phyloP scores from a whole-genome alignment of 768 basidiomycete genomes.

The Rickenella mellea region DNA sequence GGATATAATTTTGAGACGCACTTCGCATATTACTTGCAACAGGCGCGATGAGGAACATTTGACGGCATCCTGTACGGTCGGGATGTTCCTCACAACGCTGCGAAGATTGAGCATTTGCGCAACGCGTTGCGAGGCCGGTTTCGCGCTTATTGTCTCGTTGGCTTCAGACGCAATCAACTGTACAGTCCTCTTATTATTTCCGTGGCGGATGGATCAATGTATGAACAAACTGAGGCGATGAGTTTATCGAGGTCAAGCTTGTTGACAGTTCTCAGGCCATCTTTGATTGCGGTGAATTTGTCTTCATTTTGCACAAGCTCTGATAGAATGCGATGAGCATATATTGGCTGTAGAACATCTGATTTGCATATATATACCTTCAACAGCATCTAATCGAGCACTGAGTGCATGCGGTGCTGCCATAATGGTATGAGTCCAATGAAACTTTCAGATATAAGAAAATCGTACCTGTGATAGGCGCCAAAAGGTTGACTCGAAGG shows the following conservation, averaged over 20 bases:
- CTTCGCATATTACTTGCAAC: constrained; percentile 52
- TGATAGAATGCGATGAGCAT: no score
- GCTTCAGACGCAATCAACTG: constrained; percentile 66
- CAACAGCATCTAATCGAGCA: constrained; percentile 78
- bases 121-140: constrained; percentile 59
- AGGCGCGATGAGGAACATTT: constrained; percentile 48
- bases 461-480: constrained; percentile 61
- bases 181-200: not conserved
- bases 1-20: constrained; percentile 14
- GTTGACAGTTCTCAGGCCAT: constrained; percentile 61
- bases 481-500: constrained; percentile 69
- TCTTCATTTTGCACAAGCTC: constrained; percentile 76
- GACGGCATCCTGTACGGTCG: constrained; percentile 54
- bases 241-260: constrained; percentile 87
- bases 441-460: not conserved
- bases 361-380: constrained; percentile 50
- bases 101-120: constrained; percentile 75
- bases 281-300: constrained; percentile 54
- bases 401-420: constrained; percentile 58
- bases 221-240: constrained; percentile 46
- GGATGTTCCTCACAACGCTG: constrained; percentile 58
- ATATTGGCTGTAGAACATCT: no score
- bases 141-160: constrained; percentile 41
- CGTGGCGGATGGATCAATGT: not conserved
- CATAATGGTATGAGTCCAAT: constrained; percentile 3